Percentiles rank a stretch among this genome's conserved stretches.
These are phyloP conservation scores for Verruconis gallopava DNA, from an alignment of 2,329 filamentous ascomycete species.

Conservation along the genomic window DNA sequence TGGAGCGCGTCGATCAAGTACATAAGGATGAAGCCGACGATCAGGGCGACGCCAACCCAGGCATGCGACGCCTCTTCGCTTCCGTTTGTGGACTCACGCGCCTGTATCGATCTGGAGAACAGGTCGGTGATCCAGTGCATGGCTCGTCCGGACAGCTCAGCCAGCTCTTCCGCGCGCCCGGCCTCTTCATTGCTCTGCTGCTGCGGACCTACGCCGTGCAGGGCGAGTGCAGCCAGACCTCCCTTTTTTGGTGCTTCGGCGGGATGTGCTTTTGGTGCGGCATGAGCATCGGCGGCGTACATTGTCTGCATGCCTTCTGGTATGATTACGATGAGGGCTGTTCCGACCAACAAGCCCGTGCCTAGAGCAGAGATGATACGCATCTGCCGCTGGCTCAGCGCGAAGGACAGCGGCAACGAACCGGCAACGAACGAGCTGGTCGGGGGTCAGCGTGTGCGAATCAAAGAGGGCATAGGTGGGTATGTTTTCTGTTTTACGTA, in stretches of 20 bases:
- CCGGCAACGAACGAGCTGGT: slow-evolving; percentile 84
- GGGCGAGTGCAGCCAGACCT: neutral
- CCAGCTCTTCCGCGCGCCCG: neutral
- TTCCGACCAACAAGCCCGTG: slow-evolving; percentile 87
- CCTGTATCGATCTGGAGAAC: neutral
- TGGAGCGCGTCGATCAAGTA: slow-evolving; percentile 64
- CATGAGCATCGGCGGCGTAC: slow-evolving; percentile 40
- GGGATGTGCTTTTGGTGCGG: neutral
- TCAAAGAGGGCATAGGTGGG: neutral
- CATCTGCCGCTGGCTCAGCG: slow-evolving; percentile 73
- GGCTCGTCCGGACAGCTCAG: neutral
- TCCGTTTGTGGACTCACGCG: neutral
- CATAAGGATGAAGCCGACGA: slow-evolving; percentile 89
- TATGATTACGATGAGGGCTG: slow-evolving; percentile 92
- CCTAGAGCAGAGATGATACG: slow-evolving; percentile 85
- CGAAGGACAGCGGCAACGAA: slow-evolving; percentile 78
- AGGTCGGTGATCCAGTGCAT: neutral
- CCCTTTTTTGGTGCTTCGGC: neutral
- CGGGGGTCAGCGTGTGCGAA: slow-evolving; percentile 5
- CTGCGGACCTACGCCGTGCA: neutral
- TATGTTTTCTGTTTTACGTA: slow-evolving; percentile 25
- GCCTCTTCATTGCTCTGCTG: neutral
- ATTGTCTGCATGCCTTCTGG: slow-evolving; percentile 91
- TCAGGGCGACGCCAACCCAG: slow-evolving; percentile 78
- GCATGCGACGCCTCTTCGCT: slow-evolving; percentile 31